These are phyloP conservation scores for Chalciporus sp. DNA, from an alignment of 1,284 basidiomycete genomes.

Conservation along the genomic window DNA sequence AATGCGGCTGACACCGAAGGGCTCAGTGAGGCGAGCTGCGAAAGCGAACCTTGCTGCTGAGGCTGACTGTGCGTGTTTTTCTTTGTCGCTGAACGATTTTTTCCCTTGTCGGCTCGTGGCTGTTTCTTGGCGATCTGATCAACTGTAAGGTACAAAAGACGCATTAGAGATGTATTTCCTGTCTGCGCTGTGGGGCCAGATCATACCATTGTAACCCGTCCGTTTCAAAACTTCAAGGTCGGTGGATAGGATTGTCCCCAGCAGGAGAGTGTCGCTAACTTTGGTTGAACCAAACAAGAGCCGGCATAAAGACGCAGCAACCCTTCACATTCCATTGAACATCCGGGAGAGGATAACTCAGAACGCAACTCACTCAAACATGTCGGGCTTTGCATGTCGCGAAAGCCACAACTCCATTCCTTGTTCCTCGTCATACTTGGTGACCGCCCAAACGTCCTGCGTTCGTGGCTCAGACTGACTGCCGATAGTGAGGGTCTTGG, in stretches of 20 bases:
- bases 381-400: constrained; percentile 61
- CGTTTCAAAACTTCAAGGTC: constrained; percentile 80
- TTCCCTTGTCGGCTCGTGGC: background rate
- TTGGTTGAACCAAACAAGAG: constrained; percentile 72
- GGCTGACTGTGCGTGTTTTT: background rate
- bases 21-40: background rate
- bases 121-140: background rate
- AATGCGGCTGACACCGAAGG: background rate
- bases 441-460: constrained; percentile 2
- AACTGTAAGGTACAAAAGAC: background rate
- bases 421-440: background rate
- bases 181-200: background rate
- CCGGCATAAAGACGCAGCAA: constrained; percentile 75
- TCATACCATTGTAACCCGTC: constrained; percentile 52
- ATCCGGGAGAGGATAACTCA: background rate
- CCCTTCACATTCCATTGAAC: constrained; percentile 41
- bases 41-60: background rate
- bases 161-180: background rate
- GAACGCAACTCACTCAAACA: constrained; percentile 74
- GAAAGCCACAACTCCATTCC: constrained; percentile 11
- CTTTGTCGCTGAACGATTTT: background rate
- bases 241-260: constrained; percentile 89
- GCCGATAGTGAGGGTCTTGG: constrained; percentile 6
- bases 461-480: background rate
- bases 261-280: constrained; percentile 79